Evolutionary conservation across 768 basidiomycete species (phyloP).

Genomic region (Dacryopinax spathularia): DNA sequence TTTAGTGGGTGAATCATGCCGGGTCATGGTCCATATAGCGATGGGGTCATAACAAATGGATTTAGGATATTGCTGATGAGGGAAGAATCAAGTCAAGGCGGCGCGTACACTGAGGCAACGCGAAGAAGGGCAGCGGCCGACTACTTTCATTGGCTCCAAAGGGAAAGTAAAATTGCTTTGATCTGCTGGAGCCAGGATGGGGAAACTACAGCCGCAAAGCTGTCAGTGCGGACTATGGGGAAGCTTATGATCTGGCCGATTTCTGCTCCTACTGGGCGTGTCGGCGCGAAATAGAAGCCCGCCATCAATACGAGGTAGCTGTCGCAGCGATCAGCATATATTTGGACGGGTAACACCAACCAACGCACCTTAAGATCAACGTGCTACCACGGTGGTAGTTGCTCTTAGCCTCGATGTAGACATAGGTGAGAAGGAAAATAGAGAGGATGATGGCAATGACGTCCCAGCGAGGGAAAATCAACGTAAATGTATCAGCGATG

Average conservation of each 20-base stretch:
- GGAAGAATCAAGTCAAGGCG: neutral
- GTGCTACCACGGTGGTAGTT: conserved; percentile 97
- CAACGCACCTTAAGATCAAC: conserved; percentile 70
- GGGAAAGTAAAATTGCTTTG: neutral
- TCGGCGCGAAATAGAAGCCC: conserved; percentile 85
- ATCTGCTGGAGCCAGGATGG: neutral
- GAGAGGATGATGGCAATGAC: conserved; percentile 87
- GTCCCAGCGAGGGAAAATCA: conserved; percentile 98
- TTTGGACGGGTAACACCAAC: neutral
- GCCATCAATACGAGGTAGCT: conserved; percentile 84
- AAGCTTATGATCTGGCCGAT: neutral
- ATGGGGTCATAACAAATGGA: neutral
- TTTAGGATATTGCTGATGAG: neutral
- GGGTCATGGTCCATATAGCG: neutral
- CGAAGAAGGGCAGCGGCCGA: neutral
- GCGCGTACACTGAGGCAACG: neutral
- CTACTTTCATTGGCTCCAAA: neutral
- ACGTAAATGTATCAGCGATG: conserved; percentile 87
- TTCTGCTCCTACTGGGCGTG: neutral
- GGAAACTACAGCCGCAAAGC: neutral
- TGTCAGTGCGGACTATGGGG: neutral
- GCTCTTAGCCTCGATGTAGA: conserved; percentile 96
- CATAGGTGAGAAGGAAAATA: conserved; percentile 96
- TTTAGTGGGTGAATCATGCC: neutral
- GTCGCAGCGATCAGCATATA: conserved; percentile 6